Base-by-base conservation (phyloP, 2,329 filamentous ascomycete genomes). In the Botrytis byssoidea region DNA sequence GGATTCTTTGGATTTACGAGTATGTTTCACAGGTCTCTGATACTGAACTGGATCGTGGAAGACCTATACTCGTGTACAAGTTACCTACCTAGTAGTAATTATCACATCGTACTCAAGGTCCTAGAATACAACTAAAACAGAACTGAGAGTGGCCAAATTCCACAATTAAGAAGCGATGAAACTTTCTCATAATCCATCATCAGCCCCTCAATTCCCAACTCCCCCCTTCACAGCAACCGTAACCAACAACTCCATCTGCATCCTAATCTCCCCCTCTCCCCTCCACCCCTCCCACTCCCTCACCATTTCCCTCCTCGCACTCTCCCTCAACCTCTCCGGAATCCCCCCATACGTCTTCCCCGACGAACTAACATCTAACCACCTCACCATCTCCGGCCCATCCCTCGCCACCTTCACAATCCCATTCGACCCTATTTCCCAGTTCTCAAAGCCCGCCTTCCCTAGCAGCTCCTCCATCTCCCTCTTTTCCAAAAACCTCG, bases 221-320 rank as follows among this genome's bases (percentile, higher is more conserved):
- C 22, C 22, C 29, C 42, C 42, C 35, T 73, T 73, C 22, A 72
- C 29, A 72, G 73, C 74, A 22, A 75, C 61, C 51, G 73, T 74
- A 67, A 74, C 74, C 37, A 75, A 70, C n/a, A 75, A 46, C 12
- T 74, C 71, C 71, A 75, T 74, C 14, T 73, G n/a, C 75, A 76
- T 76, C 2, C 29, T 29, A 2, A 76, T 76, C 3, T 66, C 75
- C 10, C 69, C 37, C 32, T 72, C 55, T 2, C 71, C 74, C 9
- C 57, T 71, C 14, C 71, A 22, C 22, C 73, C 74, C 3, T 67
- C 69, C 70, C 75, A 76, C 48, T 75, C 72, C 12, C 20, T n/a
- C 70, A 55, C 46, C 74, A 74, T 76, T 10, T 76, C 74, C 32
- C 68, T 66, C 25, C 60, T 73, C 20, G 46, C 72, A 29, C 66